Evolutionary conservation across 2,329 filamentous ascomycete species (phyloP).

Genomic region (Aspergillus vadensis): DNA sequence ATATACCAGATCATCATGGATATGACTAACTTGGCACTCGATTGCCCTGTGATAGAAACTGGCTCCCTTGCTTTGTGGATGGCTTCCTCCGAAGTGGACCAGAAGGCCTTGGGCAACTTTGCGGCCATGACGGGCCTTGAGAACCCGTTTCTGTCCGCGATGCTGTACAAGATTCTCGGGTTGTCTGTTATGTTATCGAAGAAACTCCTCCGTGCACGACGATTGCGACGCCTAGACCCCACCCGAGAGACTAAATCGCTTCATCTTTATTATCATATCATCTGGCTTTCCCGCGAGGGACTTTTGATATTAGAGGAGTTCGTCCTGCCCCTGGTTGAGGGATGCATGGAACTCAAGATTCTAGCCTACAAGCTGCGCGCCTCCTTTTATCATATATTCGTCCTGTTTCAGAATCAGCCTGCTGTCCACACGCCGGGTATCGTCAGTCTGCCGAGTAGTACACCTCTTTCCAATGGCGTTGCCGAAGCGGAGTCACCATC

Average conservation of each 20-base stretch:
- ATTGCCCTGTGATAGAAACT: conserved; percentile 32
- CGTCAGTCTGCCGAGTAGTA: conserved; percentile 38
- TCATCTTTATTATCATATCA: conserved; percentile 83
- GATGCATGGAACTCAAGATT: conserved; percentile 81
- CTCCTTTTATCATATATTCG: conserved; percentile 95
- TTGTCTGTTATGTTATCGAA: conserved; percentile 85
- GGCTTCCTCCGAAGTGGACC: conserved; percentile 96
- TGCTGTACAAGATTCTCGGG: conserved; percentile 88
- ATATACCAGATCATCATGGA: conserved; percentile 10
- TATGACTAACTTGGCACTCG: conserved; percentile 33
- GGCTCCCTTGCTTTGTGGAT: conserved; percentile 57
- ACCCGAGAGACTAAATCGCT: conserved; percentile 77
- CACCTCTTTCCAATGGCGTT: conserved; percentile 30
- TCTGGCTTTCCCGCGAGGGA: conserved; percentile 94
- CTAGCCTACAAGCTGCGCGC: conserved; percentile 88
- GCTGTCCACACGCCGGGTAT: conserved; percentile 66
- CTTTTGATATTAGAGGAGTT: conserved; percentile 82
- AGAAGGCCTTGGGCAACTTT: conserved; percentile 91
- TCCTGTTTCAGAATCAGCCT: conserved; percentile 91
- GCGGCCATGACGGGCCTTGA: conserved; percentile 76
- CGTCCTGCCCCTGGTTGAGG: conserved; percentile 79
- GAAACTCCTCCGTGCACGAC: conserved; percentile 79
- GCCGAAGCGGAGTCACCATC: conserved; percentile 30
- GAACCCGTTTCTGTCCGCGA: conserved; percentile 72
- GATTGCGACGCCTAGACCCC: conserved; percentile 77